Percentiles rank a stretch among this genome's conserved stretches.
These are phyloP conservation scores for Fraxinus paxiana DNA, from an alignment of 305 asterid species.

Conservation along the genomic window DNA sequence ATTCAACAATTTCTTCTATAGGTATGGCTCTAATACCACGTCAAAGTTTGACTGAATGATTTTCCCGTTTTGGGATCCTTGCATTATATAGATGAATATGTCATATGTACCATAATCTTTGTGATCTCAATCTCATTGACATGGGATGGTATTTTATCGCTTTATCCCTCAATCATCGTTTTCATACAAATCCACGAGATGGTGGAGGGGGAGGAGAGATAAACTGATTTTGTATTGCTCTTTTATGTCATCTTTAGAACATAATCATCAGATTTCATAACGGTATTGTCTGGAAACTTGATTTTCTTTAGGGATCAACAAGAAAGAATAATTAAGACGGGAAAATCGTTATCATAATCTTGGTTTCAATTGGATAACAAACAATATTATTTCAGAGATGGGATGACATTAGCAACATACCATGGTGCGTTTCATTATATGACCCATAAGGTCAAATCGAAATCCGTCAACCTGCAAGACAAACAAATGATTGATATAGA, in stretches of 20 bases:
- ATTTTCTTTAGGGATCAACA: conserved; percentile 1
- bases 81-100: too few species aligned
- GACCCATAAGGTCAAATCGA: conserved; percentile 98
- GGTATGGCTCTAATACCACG: too few species aligned
- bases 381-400: conserved; percentile 2
- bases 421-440: conserved; percentile 87
- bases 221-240: background rate
- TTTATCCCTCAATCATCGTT: background rate
- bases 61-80: too few species aligned
- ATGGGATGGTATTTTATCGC: background rate
- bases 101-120: too few species aligned
- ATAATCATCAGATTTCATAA: background rate
- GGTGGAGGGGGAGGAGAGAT: background rate
- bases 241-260: background rate
- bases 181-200: background rate
- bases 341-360: background rate
- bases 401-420: conserved; percentile 40
- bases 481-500: conserved; percentile 21
- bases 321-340: background rate
- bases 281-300: background rate
- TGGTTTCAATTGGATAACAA: background rate
- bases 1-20: too few species aligned
- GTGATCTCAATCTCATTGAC: too few species aligned
- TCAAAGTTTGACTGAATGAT: too few species aligned
- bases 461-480: conserved; percentile 89